Evolutionary conservation across 306 rosid species (phyloP).

Genomic region (Corylus avellana): DNA sequence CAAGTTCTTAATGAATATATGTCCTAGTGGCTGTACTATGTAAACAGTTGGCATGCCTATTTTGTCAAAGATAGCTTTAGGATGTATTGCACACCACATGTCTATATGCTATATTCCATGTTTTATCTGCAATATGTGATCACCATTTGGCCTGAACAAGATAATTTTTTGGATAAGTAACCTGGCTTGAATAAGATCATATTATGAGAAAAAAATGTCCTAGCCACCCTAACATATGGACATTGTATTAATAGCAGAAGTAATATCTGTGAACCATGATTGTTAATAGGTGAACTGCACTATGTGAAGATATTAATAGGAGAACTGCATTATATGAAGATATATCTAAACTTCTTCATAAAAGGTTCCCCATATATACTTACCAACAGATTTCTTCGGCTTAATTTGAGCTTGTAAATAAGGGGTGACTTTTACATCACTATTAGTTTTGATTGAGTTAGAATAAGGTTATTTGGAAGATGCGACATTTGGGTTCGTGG

Average conservation of each 20-base stretch:
- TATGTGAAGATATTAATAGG: background rate
- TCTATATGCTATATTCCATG: background rate
- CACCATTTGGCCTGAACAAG: background rate
- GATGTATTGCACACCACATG: background rate
- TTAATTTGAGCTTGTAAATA: no score
- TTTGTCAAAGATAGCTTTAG: conserved; percentile 6
- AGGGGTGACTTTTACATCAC: no score
- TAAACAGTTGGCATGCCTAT: background rate
- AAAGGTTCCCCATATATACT: background rate
- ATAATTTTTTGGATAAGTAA: background rate
- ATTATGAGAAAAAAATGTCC: background rate
- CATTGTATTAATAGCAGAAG: no score
- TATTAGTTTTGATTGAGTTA: no score
- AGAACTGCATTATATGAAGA: background rate
- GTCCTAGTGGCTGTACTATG: background rate
- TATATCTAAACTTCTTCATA: background rate
- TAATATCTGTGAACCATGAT: background rate
- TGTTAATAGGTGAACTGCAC: background rate
- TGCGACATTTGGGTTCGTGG: no score
- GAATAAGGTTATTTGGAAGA: no score
- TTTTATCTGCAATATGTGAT: background rate
- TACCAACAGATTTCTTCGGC: no score
- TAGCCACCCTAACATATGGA: no score
- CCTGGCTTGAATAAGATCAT: background rate
- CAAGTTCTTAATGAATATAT: background rate